Base-by-base conservation (phyloP, 1,284 basidiomycete genomes). In the Apiotrichum domesticum region DNA sequence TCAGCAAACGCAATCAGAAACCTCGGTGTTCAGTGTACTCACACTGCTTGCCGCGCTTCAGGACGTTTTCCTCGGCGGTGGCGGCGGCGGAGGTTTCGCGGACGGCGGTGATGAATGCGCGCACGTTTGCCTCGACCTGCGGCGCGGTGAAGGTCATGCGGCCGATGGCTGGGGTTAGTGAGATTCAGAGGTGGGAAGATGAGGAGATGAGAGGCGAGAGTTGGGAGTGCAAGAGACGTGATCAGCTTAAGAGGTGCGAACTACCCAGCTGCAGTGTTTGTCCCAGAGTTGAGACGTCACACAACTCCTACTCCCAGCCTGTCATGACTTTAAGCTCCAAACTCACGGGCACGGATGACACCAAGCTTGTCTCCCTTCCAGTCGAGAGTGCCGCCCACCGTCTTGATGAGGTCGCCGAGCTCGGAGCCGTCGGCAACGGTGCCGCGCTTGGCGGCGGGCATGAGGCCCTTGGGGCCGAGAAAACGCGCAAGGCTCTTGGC, bases 361-460 rank as follows among this genome's bases (percentile, higher is more conserved):
- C 94, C 94, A 35, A 82, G 77, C 71, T 88, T 87, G 78, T 98
- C 92, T 10, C 90, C 89, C 74, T 86, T 88, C 93, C 94, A 98
- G 72, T 97, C 92, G 56, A 87, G 85, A 10, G 86, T 87, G 10
- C 89, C 90, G 54, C 85, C 84, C 34, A 95, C 82, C 58, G 86
- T 84, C 64, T 84, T 81, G 58, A 98, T 86, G 58, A 88, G 91
- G 13, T 85, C 84, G 13, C 80, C 85, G 56, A 96, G 81, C 47
- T 72, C 69, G 37, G 63, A 62, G 58, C 95, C 89, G 54, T 91
- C 87, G 0, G 89, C 90, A 7, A 98, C 95, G 0, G 94, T 96
- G 3, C 95, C 95, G 63, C 95, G 83, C 75, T 94, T 87, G 61
- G 87, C 87, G 7, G 88, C 90, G 13, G 95, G 95, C 92, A 98